These are phyloP conservation scores for Lizonia empirigonia DNA, from an alignment of 2,329 filamentous ascomycete species.

Conservation along the genomic window DNA sequence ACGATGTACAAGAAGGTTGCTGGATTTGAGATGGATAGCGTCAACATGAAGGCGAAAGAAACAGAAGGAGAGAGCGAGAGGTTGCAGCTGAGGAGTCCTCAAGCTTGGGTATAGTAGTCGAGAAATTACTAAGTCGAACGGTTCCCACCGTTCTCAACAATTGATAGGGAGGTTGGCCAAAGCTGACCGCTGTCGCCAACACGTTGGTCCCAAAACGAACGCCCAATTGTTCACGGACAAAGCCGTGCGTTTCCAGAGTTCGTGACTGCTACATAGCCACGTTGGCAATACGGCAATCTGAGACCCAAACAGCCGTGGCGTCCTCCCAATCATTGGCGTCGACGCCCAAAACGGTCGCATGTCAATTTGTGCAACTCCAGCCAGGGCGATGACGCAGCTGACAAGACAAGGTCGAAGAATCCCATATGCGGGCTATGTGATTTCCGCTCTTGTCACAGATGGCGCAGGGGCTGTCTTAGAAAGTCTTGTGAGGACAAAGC, in stretches of 20 bases:
- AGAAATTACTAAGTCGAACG: no score
- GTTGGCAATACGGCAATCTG: slow-evolving; percentile 1
- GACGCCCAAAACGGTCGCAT: slow-evolving; percentile 17
- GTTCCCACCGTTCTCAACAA: no score
- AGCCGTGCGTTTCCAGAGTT: neutral
- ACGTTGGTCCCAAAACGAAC: neutral
- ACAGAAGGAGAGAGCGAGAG: slow-evolving; percentile 37
- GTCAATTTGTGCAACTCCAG: slow-evolving; percentile 10
- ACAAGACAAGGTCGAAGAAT: slow-evolving; percentile 1
- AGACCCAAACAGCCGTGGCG: slow-evolving; percentile 6
- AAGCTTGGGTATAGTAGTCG: slow-evolving; percentile 31
- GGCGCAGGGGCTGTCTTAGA: slow-evolving; percentile 5
- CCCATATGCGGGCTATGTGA: slow-evolving; percentile 3
- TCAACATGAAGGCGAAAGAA: slow-evolving; percentile 50
- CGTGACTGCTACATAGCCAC: slow-evolving; percentile 10
- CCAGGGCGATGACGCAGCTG: slow-evolving; percentile 12
- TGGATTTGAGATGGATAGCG: slow-evolving; percentile 54
- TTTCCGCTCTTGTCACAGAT: neutral
- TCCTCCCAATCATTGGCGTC: neutral
- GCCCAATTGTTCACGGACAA: neutral
- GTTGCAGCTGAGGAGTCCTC: slow-evolving; percentile 25
- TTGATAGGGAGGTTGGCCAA: no score
- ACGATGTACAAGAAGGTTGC: slow-evolving; percentile 49
- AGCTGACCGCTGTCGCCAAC: neutral
- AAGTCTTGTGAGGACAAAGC: neutral